Conservation (phyloP, 164 flowering plant genomes). For the Cinnamomum micranthum region DNA sequence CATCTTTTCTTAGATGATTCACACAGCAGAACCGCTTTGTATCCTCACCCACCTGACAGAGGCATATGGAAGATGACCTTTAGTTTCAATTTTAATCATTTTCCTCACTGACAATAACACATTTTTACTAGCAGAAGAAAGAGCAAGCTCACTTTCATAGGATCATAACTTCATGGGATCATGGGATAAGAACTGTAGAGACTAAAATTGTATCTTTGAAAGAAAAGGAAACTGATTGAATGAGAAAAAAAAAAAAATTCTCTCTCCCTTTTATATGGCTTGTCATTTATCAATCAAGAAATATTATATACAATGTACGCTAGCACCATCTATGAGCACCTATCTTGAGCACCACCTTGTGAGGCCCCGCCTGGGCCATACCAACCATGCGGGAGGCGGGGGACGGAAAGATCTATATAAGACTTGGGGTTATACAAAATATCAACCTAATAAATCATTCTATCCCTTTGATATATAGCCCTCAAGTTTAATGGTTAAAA, state of each 20-base stretch:
- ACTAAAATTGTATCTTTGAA: not conserved
- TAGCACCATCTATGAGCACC: too few relatives aligned
- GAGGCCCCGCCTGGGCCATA: too few relatives aligned
- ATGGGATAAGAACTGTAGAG: not conserved
- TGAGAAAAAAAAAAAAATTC: not conserved
- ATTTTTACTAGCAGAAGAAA: not conserved
- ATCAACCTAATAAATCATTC: too few relatives aligned
- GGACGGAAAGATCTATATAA: too few relatives aligned
- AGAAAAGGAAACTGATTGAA: not conserved
- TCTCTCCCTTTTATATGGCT: too few relatives aligned
- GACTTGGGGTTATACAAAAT: too few relatives aligned
- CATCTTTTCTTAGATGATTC: conserved; percentile 37
- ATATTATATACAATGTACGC: too few relatives aligned
- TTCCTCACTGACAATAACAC: not conserved
- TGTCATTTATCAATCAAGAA: too few relatives aligned
- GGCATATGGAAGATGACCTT: not conserved
- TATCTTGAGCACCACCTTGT: too few relatives aligned
- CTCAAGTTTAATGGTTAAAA: too few relatives aligned
- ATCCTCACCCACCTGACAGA: not conserved
- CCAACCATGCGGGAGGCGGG: too few relatives aligned
- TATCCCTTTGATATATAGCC: too few relatives aligned
- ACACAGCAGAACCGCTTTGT: not conserved
- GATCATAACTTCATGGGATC: not conserved
- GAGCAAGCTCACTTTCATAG: not conserved
- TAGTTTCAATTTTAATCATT: not conserved